Conservation (phyloP, 2,329 filamentous ascomycete genomes). For the Claviceps fusiformis region DNA sequence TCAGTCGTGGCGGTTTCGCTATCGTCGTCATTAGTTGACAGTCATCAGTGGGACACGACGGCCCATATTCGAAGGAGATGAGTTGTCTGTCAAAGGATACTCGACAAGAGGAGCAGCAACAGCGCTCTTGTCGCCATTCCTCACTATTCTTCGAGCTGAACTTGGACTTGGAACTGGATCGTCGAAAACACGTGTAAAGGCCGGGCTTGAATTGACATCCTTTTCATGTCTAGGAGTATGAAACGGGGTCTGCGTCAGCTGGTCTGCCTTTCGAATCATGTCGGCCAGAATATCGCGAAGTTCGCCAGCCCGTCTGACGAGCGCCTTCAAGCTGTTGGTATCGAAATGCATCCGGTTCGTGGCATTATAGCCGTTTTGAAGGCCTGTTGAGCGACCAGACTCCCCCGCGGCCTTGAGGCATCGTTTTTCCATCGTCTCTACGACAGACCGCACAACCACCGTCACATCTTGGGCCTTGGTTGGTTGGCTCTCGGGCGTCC, state of each 20-base stretch:
- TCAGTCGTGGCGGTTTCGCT: not conserved
- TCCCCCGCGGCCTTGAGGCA: slow-evolving; percentile 17
- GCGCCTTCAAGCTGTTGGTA: slow-evolving; percentile 52
- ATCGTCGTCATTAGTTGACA: slow-evolving; percentile 28
- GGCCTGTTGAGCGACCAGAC: slow-evolving; percentile 24
- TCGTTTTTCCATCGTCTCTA: slow-evolving; percentile 49
- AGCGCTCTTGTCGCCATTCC: slow-evolving; percentile 37
- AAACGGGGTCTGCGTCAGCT: slow-evolving; percentile 41
- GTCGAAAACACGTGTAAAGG: slow-evolving; percentile 53
- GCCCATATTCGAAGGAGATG: slow-evolving; percentile 35
- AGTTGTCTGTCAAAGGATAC: slow-evolving; percentile 36
- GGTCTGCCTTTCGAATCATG: slow-evolving; percentile 43
- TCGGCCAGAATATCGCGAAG: slow-evolving; percentile 47
- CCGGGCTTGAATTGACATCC: slow-evolving; percentile 45
- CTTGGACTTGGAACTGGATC: slow-evolving; percentile 43
- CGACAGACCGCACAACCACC: slow-evolving; percentile 45
- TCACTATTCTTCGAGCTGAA: slow-evolving; percentile 30
- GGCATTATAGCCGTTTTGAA: slow-evolving; percentile 20
- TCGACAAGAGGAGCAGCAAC: slow-evolving; percentile 27
- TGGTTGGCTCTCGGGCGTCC: slow-evolving; percentile 24
- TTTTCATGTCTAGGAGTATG: slow-evolving; percentile 33
- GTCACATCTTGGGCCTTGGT: slow-evolving; percentile 24
- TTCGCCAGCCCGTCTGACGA: slow-evolving; percentile 49
- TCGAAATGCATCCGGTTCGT: slow-evolving; percentile 49
- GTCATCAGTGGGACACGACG: slow-evolving; percentile 52